These are phyloP conservation scores for Astragalus membranaceus DNA, from an alignment of 306 rosid species.

Conservation along the genomic window DNA sequence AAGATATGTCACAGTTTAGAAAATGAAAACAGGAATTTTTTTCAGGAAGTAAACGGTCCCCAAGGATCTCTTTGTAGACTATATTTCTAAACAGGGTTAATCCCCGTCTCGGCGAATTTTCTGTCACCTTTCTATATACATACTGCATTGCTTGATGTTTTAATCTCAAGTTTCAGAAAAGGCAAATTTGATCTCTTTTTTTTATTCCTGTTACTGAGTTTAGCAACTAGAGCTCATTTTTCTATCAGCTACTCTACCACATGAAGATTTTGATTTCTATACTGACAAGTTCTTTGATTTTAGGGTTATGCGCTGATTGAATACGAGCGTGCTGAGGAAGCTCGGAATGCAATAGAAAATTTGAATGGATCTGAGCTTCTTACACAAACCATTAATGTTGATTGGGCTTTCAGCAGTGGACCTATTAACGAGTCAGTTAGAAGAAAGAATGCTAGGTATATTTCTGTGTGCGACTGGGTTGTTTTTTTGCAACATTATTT, in stretches of 20 bases:
- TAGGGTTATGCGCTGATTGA: slow-evolving; percentile 56
- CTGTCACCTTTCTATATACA: background rate
- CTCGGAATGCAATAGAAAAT: slow-evolving; percentile 74
- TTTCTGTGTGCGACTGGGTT: background rate
- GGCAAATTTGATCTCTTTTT: background rate
- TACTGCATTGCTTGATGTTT: background rate
- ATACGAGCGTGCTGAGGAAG: slow-evolving; percentile 50
- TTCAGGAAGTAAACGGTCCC: too few relatives aligned
- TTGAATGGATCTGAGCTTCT: slow-evolving; percentile 84
- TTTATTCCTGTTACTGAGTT: background rate
- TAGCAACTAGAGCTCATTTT: background rate
- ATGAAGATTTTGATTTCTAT: background rate
- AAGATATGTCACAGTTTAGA: too few relatives aligned
- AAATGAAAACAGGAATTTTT: too few relatives aligned
- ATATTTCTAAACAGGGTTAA: background rate
- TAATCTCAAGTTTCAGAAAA: background rate
- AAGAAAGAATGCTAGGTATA: slow-evolving; percentile 79
- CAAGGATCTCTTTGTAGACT: background rate
- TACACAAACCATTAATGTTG: slow-evolving; percentile 65
- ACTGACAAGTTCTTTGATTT: slow-evolving; percentile 2
- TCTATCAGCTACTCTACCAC: background rate
- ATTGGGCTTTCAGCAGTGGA: slow-evolving; percentile 98
- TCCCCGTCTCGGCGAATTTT: background rate
- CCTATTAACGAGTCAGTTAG: slow-evolving; percentile 64
- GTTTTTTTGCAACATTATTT: background rate